Percentiles rank a stretch among this genome's conserved stretches.
phyloP scores from a whole-genome alignment of 768 basidiomycete species.

The Pholiota molesta region DNA sequence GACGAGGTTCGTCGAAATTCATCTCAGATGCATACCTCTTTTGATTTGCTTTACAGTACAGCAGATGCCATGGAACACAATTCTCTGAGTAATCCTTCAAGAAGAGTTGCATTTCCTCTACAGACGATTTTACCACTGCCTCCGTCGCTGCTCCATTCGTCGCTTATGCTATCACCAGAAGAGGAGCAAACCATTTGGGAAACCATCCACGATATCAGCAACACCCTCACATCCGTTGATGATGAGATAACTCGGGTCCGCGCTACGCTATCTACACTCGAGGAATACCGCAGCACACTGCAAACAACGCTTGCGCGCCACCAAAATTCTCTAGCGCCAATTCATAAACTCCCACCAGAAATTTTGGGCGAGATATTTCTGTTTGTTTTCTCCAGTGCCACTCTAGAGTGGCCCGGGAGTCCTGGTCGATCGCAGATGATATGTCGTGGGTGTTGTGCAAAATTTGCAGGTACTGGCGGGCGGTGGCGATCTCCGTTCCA shows the following conservation, averaged over 20 bases:
- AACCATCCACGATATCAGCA: conserved; percentile 12
- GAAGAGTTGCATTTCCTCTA: too few species aligned
- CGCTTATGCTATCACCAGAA: conserved; percentile 17
- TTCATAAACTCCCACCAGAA: conserved; percentile 27
- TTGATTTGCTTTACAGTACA: too few species aligned
- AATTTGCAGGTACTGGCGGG: conserved; percentile 31
- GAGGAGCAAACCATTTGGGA: conserved; percentile 15
- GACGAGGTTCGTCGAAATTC: too few species aligned
- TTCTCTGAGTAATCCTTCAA: too few species aligned
- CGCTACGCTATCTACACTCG: conserved; percentile 14
- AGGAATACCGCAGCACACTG: conserved; percentile 13
- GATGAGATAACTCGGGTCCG: conserved; percentile 19
- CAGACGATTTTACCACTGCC: neutral
- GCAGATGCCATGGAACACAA: too few species aligned
- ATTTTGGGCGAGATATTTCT: conserved; percentile 28
- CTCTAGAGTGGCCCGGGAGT: conserved; percentile 18
- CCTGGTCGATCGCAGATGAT: neutral
- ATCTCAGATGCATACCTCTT: too few species aligned
- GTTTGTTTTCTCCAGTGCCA: conserved; percentile 14
- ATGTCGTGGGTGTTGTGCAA: conserved; percentile 26
- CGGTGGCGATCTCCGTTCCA: conserved; percentile 25
- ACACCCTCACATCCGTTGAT: conserved; percentile 11
- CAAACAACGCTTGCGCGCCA: conserved; percentile 9
- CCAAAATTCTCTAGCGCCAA: conserved; percentile 23
- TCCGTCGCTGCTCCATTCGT: conserved; percentile 14